phyloP scores from a whole-genome alignment of 106 monocot species.

The Posidonia australis region DNA sequence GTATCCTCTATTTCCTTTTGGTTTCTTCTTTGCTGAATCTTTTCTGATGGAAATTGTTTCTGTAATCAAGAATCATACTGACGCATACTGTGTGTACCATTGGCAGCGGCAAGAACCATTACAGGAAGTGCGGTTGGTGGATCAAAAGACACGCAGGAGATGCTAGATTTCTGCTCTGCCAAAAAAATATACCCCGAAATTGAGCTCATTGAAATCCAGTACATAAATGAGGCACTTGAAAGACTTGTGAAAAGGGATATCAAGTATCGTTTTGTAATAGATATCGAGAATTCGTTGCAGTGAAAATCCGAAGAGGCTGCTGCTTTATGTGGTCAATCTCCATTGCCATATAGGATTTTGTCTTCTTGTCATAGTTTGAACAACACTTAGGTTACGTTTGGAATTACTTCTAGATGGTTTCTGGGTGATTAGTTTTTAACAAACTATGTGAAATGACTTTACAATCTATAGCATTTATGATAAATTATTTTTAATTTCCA shows the following conservation, averaged over 20 bases:
- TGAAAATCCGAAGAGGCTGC: conserved; percentile 9
- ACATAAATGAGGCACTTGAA: conserved; percentile 64
- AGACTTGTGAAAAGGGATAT: conserved; percentile 53
- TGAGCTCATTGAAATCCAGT: conserved; percentile 50
- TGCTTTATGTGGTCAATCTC: too few species aligned
- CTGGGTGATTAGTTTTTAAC: too few species aligned
- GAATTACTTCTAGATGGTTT: too few species aligned
- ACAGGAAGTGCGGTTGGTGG: conserved; percentile 56
- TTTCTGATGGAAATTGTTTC: too few species aligned
- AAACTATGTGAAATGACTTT: too few species aligned
- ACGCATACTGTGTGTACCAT: not conserved
- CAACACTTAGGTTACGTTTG: too few species aligned
- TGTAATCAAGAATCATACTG: not conserved
- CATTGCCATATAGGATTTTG: too few species aligned
- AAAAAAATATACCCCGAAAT: conserved; percentile 60
- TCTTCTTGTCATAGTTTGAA: too few species aligned
- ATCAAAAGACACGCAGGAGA: conserved; percentile 49
- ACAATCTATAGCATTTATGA: too few species aligned
- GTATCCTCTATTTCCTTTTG: conserved; percentile 17
- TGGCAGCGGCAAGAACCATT: conserved; percentile 41
- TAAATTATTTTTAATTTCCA: too few species aligned
- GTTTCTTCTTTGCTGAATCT: not conserved
- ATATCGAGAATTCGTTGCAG: conserved; percentile 54
- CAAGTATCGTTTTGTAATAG: conserved; percentile 70
- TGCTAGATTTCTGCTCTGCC: conserved; percentile 69